Evolutionary conservation across 495 filamentous ascomycete species (phyloP), one percentile per base, ranked within the genome.

Genomic region (Endocarpon pusillum): DNA sequence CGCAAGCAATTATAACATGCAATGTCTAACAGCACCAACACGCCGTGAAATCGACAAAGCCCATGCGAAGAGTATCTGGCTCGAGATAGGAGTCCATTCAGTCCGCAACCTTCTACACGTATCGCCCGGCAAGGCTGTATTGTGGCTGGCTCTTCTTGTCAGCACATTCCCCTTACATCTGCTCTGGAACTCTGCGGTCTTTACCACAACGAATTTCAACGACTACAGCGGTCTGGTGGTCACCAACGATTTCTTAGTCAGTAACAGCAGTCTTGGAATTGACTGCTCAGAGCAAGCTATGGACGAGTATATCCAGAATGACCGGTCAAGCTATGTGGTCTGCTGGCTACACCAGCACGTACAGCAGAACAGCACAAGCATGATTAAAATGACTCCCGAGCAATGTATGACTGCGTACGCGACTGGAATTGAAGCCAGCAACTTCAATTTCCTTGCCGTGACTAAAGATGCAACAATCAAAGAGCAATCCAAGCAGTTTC

Each of bases 1-100:
- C 11, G 49, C 51, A 0, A 53, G 51, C 21, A 54, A 49, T 22
- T 55, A 57, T 32, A 55, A 48, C 28, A 61, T 62, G 58, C 58
- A 64, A 24, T 36, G 49, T 9, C 34, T 59, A 7, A 38, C 33
- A 2, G 46, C 51, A 2, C 54, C 53, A 4, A 53, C 43, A 1
- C 21, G 54, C 17, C 35, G 39, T 8, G 49, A 52, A 2, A 32
- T 53, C 1, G 39, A 55, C 19, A 4, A 15, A 21, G 10, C 8
- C 2, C 53, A 54, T 37, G 34, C 32, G 0, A 4, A 22, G 5
- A 9, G 44, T 1, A 16, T 35, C 16, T 53, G 46, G 43, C 43
- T 53, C 8, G 45, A 48, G 14, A 49, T 53, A 11, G 51, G 49
- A 0, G 22, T 36, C 24, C 17, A 39, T 14, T 40, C 44, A 34